Conservation (phyloP, 2,329 filamentous ascomycete species). For the Ophiostoma populinum region DNA sequence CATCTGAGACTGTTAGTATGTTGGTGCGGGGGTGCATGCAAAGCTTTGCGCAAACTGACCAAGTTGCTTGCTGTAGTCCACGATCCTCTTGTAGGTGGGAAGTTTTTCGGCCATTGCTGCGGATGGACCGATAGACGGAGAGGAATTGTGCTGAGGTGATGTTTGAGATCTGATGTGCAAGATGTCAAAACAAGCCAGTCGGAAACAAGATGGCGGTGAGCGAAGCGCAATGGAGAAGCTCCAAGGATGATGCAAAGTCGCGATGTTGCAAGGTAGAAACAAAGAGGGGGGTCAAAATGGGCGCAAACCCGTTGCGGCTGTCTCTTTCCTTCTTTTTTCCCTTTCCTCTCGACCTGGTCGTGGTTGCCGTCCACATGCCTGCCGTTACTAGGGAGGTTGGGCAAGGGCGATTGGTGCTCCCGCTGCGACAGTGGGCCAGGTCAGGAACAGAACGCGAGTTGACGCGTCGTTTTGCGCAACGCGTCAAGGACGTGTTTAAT, state of each 20-base stretch:
- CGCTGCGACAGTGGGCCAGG: conserved; percentile 6
- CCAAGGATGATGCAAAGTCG: conserved; percentile 1
- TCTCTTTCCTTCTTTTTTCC: conserved; percentile 2
- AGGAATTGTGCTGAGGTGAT: neutral
- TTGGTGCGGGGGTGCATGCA: neutral
- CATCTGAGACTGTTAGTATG: conserved; percentile 28
- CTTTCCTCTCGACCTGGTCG: neutral
- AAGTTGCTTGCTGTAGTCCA: conserved; percentile 80
- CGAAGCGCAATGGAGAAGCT: neutral
- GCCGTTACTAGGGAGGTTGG: conserved; percentile 8
- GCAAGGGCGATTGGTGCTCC: conserved; percentile 7
- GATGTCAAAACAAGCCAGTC: neutral
- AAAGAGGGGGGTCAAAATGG: conserved; percentile 3
- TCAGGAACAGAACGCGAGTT: conserved; percentile 3
- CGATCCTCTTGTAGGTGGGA: conserved; percentile 57
- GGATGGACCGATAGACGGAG: conserved; percentile 2
- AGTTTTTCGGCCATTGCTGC: conserved; percentile 52
- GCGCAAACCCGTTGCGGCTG: conserved; percentile 3
- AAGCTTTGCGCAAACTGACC: too few species aligned
- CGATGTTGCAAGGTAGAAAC: conserved; percentile 2
- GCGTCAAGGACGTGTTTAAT: conserved; percentile 13
- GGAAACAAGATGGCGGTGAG: conserved; percentile 1
- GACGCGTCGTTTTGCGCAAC: too few species aligned
- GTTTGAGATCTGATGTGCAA: neutral
- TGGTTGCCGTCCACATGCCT: neutral